phyloP scores from a whole-genome alignment of 371 early-diverging fungal genomes.

The Amoeboaphelidium protococcarum region DNA sequence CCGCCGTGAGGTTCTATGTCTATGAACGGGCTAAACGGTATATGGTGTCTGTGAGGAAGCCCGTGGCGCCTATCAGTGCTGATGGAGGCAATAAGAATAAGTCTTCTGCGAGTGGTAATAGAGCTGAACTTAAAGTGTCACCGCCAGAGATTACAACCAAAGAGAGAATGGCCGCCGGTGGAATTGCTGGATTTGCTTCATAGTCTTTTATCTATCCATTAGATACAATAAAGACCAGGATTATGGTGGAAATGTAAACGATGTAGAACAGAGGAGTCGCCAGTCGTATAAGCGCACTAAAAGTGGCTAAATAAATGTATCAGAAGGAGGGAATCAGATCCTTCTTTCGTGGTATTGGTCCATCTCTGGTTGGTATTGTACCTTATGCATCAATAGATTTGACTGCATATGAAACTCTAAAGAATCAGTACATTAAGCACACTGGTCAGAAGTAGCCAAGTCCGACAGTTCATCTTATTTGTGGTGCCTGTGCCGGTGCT shows the following conservation, averaged over 20 bases:
- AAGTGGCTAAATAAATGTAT: slow-evolving; percentile 28
- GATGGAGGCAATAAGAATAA: no score
- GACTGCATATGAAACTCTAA: slow-evolving; percentile 44
- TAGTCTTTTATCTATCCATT: slow-evolving; percentile 77
- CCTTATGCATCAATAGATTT: slow-evolving; percentile 58
- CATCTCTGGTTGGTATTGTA: slow-evolving; percentile 39
- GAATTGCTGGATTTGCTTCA: slow-evolving; percentile 59
- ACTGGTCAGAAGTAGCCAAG: slow-evolving; percentile 14
- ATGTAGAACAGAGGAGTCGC: background rate
- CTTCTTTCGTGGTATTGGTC: slow-evolving; percentile 41
- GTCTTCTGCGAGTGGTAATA: no score
- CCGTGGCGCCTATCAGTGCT: no score
- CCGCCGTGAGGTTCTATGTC: slow-evolving; percentile 62
- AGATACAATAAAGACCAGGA: slow-evolving; percentile 44
- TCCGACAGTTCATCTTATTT: slow-evolving; percentile 27
- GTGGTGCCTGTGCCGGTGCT: slow-evolving; percentile 43
- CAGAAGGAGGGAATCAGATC: slow-evolving; percentile 26
- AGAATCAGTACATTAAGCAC: slow-evolving; percentile 28
- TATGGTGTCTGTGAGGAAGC: no score
- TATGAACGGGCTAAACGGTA: slow-evolving; percentile 36
- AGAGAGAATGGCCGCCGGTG: slow-evolving; percentile 54
- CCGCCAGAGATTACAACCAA: slow-evolving; percentile 64
- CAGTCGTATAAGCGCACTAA: no score
- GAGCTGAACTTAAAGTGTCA: no score
- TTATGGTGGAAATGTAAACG: slow-evolving; percentile 28